phyloP scores from a whole-genome alignment of 2,329 filamentous ascomycete genomes.

The Monosporascus sp. region DNA sequence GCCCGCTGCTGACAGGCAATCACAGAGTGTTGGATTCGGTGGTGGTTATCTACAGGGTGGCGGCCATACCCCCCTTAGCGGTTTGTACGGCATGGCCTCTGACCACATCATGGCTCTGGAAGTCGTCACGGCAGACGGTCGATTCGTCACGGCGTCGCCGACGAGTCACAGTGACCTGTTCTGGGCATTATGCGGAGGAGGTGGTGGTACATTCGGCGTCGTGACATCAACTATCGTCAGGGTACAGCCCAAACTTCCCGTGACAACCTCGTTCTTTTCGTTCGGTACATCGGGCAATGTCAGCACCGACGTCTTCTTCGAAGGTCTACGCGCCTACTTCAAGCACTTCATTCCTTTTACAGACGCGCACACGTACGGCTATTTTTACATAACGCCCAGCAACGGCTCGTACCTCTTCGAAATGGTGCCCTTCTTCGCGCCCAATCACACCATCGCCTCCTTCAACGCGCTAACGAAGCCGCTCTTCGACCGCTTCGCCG shows the following conservation, averaged over 20 bases:
- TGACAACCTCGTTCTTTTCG: conserved; percentile 4
- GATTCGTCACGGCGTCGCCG: conserved; percentile 32
- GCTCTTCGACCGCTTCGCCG: conserved; percentile 16
- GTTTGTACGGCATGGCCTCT: conserved; percentile 39
- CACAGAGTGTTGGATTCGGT: conserved; percentile 32
- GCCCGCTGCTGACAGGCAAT: background rate
- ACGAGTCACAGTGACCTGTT: conserved; percentile 43
- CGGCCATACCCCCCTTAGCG: conserved; percentile 34
- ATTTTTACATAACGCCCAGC: conserved; percentile 7
- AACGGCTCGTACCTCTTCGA: conserved; percentile 1
- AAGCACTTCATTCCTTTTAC: conserved; percentile 17
- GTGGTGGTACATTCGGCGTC: conserved; percentile 45
- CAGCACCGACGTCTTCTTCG: conserved; percentile 17
- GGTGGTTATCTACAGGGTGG: conserved; percentile 45
- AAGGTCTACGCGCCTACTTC: conserved; percentile 12
- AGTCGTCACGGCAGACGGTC: conserved; percentile 10
- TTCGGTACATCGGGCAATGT: conserved; percentile 11
- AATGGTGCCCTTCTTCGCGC: conserved; percentile 18
- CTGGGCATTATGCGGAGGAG: conserved; percentile 49
- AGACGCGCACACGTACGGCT: conserved; percentile 22
- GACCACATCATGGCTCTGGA: conserved; percentile 33
- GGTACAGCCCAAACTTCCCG: conserved; percentile 8
- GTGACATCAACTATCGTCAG: conserved; percentile 23
- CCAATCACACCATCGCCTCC: conserved; percentile 5
- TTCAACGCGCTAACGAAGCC: conserved; percentile 15